A percentile compares a stretch with the other conserved stretches of the same genome.
Conservation (phyloP, 1,139 yeast species). For the Petasospora rhodanensis region DNA sequence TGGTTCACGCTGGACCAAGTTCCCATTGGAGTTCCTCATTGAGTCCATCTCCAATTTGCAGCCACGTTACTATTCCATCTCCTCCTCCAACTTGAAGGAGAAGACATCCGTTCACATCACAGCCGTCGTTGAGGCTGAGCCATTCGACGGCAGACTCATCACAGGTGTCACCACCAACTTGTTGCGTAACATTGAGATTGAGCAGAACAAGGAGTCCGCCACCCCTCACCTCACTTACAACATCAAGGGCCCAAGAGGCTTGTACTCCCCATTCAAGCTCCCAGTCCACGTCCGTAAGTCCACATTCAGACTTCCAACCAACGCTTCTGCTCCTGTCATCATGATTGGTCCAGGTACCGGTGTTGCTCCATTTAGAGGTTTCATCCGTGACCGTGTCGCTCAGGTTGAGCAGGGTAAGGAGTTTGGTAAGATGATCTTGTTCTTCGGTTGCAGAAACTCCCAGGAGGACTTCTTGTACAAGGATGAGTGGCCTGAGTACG, state of each 20-base stretch:
- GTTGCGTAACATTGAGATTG: slow-evolving; percentile 64
- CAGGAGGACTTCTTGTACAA: slow-evolving; percentile 76
- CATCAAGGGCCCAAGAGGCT: slow-evolving; percentile 75
- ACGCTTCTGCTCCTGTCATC: slow-evolving; percentile 77
- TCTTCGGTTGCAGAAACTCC: slow-evolving; percentile 80
- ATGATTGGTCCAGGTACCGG: slow-evolving; percentile 99
- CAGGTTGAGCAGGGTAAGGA: slow-evolving; percentile 44
- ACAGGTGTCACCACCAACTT: slow-evolving; percentile 89
- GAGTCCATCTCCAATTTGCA: slow-evolving; percentile 80
- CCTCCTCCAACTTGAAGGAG: slow-evolving; percentile 81
- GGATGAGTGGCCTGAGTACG: slow-evolving; percentile 79
- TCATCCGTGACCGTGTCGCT: slow-evolving; percentile 74
- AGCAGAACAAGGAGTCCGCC: slow-evolving; percentile 45
- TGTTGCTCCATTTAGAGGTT: slow-evolving; percentile 96
- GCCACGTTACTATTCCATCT: slow-evolving; percentile 95
- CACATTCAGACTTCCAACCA: slow-evolving; percentile 89
- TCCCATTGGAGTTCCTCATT: slow-evolving; percentile 81
- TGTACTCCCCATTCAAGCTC: slow-evolving; percentile 51
- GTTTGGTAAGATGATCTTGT: slow-evolving; percentile 71
- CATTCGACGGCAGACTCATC: slow-evolving; percentile 22
- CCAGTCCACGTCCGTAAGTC: slow-evolving; percentile 95
- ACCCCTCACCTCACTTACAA: slow-evolving; percentile 58
- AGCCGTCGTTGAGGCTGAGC: slow-evolving; percentile 74
- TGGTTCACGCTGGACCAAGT: slow-evolving; percentile 62
- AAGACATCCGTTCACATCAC: slow-evolving; percentile 76